phyloP scores from a whole-genome alignment of 2,329 filamentous ascomycete genomes.

The Amphichorda felina region DNA sequence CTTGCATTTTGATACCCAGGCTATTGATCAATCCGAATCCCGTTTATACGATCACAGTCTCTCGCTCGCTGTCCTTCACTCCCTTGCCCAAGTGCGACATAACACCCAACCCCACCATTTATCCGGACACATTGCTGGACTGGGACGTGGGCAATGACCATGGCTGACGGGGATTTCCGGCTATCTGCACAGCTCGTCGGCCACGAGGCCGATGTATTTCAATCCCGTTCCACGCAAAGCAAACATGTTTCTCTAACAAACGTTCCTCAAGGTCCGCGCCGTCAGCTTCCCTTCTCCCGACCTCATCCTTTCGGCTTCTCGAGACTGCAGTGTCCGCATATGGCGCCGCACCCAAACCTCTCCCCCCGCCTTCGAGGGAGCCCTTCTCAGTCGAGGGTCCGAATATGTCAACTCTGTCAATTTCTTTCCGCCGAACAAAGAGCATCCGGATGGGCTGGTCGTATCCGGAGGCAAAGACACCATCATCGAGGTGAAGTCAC shows the following conservation, averaged over 20 bases:
- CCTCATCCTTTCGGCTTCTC: conserved; percentile 71
- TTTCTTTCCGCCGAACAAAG: conserved; percentile 56
- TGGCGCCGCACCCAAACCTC: conserved; percentile 61
- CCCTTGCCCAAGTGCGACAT: not conserved
- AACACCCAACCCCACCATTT: not conserved
- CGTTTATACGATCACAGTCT: too few relatives aligned
- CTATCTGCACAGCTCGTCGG: conserved; percentile 81
- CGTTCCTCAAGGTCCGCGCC: conserved; percentile 59
- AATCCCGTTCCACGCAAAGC: not conserved
- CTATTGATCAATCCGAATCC: too few relatives aligned
- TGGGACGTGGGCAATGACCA: too few relatives aligned
- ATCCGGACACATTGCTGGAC: not conserved
- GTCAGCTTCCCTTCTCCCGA: conserved; percentile 66
- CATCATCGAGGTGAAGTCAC: conserved; percentile 80
- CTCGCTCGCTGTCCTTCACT: too few relatives aligned
- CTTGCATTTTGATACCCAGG: too few relatives aligned
- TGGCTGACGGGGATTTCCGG: conserved; percentile 61
- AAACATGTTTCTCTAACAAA: not conserved
- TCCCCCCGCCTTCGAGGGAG: conserved; percentile 63
- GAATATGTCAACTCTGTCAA: conserved; percentile 82
- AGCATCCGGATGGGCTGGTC: conserved; percentile 67
- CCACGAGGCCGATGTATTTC: conserved; percentile 90
- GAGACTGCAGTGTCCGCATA: conserved; percentile 79
- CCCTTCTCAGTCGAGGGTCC: conserved; percentile 67
- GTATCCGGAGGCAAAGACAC: conserved; percentile 84